phyloP scores from a whole-genome alignment of 1,139 yeast species.

The Pichia sp. region DNA sequence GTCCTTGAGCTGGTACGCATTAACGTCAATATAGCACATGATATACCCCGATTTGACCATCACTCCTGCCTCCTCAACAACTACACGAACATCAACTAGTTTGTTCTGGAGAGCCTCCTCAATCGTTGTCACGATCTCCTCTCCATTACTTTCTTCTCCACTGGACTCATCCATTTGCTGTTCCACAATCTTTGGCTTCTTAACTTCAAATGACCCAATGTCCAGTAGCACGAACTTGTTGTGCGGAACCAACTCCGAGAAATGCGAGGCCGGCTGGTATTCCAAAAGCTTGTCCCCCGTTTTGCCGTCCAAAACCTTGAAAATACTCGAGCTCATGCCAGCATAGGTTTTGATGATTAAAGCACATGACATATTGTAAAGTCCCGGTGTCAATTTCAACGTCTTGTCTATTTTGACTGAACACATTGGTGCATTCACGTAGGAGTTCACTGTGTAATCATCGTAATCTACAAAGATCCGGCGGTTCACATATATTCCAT shows the following conservation, averaged over 20 bases:
- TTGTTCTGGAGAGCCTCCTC: constrained; percentile 20
- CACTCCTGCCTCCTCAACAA: constrained; percentile 58
- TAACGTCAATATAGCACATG: constrained; percentile 54
- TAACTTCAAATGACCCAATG: constrained; percentile 46
- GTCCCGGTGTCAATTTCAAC: constrained; percentile 49
- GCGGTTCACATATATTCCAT: constrained; percentile 46
- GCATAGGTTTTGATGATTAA: constrained; percentile 46
- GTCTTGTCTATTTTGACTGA: constrained; percentile 28
- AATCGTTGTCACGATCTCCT: not conserved
- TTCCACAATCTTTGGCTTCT: constrained; percentile 10
- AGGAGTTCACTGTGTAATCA: constrained; percentile 47
- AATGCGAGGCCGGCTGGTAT: constrained; percentile 54
- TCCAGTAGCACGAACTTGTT: constrained; percentile 48
- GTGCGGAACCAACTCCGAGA: constrained; percentile 54
- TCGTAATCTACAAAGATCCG: constrained; percentile 49
- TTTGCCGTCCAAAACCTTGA: constrained; percentile 38
- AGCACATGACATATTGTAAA: constrained; percentile 46
- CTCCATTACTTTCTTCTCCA: not conserved
- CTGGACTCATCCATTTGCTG: not conserved
- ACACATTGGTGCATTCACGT: not conserved
- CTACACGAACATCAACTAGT: constrained; percentile 40
- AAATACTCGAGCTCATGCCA: constrained; percentile 58
- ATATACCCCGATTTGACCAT: constrained; percentile 53
- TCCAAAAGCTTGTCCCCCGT: constrained; percentile 33
- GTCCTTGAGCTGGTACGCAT: constrained; percentile 25